These are phyloP conservation scores for Pestalotiopsis sp. DNA, from an alignment of 2,329 filamentous ascomycete genomes.

Conservation along the genomic window DNA sequence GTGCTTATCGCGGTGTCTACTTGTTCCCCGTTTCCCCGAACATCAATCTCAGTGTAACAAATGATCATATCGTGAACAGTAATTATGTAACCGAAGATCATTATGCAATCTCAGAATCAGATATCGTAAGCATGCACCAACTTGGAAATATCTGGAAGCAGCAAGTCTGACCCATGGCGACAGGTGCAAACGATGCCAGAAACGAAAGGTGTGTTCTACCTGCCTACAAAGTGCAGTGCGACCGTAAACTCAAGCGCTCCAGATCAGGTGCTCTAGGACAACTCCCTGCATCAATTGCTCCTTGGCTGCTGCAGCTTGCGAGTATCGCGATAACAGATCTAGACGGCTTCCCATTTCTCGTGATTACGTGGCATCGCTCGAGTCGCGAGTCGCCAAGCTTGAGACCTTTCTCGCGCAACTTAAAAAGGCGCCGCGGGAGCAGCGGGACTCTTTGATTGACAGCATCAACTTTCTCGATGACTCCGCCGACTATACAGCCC, in stretches of 20 bases:
- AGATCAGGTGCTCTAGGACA: conserved; percentile 23
- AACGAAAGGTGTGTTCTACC: neutral
- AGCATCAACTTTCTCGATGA: conserved; percentile 34
- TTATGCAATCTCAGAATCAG: neutral
- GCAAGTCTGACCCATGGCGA: neutral
- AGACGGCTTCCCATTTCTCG: conserved; percentile 19
- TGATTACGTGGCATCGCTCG: conserved; percentile 17
- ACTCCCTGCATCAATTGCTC: conserved; percentile 20
- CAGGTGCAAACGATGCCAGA: neutral
- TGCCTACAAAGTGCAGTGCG: neutral
- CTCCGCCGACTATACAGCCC: neutral
- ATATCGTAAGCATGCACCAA: neutral
- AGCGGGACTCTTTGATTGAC: conserved; percentile 32
- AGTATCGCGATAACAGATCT: conserved; percentile 20
- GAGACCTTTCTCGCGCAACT: conserved; percentile 23
- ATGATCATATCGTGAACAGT: neutral
- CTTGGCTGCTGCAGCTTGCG: conserved; percentile 16
- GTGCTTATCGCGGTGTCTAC: too few species aligned
- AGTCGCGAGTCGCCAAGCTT: conserved; percentile 12
- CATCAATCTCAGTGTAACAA: neutral
- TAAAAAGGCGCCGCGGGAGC: conserved; percentile 33
- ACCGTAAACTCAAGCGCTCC: neutral
- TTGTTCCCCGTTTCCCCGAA: too few species aligned
- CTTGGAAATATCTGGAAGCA: neutral
- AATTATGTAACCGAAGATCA: too few species aligned